Evolutionary conservation across 2,329 filamentous ascomycete genomes (phyloP), one percentile per base, ranked within the genome.

Genomic region (Colletotrichum shisoi): DNA sequence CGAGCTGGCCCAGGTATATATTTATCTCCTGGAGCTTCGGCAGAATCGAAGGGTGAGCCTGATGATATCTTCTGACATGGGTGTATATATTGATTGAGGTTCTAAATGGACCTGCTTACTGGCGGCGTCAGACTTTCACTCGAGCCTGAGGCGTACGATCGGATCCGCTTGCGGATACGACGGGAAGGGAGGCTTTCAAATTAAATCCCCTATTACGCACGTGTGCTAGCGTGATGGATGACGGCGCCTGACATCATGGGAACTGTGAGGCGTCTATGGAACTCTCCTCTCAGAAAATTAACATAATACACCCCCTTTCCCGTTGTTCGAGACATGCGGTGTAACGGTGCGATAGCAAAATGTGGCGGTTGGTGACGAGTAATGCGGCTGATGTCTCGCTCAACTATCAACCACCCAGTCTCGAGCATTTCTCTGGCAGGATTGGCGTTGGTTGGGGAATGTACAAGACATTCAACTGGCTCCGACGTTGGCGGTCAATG

Each of bases 221-320:
- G 44, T 44, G 24, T 42, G 45, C 21, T 13, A 59, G 46, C 21
- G 44, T 42, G 51, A 37, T 54, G 61, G 44, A 56, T 68, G 65
- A 65, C 44, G 65, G 49, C 31, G 15, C 40, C 56, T 68, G 65
- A 68, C 61, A 68, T 68, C 65, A 68, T 68, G 19, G 57, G 15
- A 44, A 31, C 31, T 9, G 7, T 34, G 31, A 9, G 3, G 31
- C 24, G 56, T 19, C 51, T 59, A 17, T 44, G 49, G 21, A 2
- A n/a, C 31, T 60, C 40, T 37, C n/a, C 61, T 53, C 13, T 34
- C 53, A 4, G 21, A 6, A 34, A 11, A 12, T 53, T 34, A 34
- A 51, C 9, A 15, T 61, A n/a, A 17, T 7, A 37, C 19, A 19
- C 58, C n/a, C 42, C 51, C 15, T 21, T 31, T 21, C 45, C 19